Evolutionary conservation across 1,284 basidiomycete genomes (phyloP).

Genomic region (Ustilago esculenta): DNA sequence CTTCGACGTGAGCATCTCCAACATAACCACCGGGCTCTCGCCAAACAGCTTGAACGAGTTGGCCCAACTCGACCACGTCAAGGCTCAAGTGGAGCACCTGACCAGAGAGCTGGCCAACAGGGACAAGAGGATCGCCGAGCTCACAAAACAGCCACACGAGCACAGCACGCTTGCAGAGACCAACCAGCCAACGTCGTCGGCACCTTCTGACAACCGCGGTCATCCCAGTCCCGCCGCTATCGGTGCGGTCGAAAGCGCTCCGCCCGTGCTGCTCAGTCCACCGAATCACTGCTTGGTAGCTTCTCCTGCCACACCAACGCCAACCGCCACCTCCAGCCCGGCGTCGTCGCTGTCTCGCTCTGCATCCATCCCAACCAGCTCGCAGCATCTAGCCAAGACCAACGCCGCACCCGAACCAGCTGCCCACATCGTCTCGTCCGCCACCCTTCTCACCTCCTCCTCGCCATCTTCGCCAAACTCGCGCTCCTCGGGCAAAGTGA

Average conservation of each 20-base stretch:
- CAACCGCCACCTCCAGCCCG: too few relatives aligned
- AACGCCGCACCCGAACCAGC: neutral
- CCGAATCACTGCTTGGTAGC: too few relatives aligned
- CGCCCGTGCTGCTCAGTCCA: too few relatives aligned
- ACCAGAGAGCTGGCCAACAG: slow-evolving; percentile 5
- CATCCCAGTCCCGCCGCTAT: too few relatives aligned
- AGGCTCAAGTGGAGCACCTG: slow-evolving; percentile 14
- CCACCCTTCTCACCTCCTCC: slow-evolving; percentile 1
- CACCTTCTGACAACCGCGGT: too few relatives aligned
- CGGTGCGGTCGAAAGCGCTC: too few relatives aligned
- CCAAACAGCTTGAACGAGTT: slow-evolving; percentile 5
- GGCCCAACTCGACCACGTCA: slow-evolving; percentile 12
- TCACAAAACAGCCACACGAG: slow-evolving; percentile 1
- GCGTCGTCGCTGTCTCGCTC: too few relatives aligned
- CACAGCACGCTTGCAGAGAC: too few relatives aligned
- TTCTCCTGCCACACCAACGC: neutral
- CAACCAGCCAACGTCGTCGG: too few relatives aligned
- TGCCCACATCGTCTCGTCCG: neutral
- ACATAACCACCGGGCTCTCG: slow-evolving; percentile 33
- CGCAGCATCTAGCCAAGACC: neutral
- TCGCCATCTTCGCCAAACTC: slow-evolving; percentile 1
- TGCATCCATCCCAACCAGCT: neutral
- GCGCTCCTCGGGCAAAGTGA: slow-evolving; percentile 35
- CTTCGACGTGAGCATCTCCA: slow-evolving; percentile 43
- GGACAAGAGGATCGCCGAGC: slow-evolving; percentile 14